Evolutionary conservation across 176 grass and related monocot genomes (phyloP).

Genomic region (Bonia amplexicaulis): DNA sequence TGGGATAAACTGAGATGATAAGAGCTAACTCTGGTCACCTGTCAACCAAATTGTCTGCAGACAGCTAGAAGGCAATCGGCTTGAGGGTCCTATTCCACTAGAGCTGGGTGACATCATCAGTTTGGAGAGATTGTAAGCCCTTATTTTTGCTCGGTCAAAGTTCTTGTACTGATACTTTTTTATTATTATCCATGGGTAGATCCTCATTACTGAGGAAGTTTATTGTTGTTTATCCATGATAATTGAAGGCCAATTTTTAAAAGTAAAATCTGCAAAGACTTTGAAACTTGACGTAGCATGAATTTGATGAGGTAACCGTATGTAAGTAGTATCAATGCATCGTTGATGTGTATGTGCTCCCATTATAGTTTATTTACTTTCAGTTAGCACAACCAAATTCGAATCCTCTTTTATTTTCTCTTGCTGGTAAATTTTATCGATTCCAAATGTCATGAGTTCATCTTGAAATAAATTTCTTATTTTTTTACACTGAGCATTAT

Average conservation of each 20-base stretch:
- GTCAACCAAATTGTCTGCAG: conserved; percentile 33
- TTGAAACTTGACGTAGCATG: background rate
- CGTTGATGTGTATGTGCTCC: background rate
- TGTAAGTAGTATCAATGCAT: background rate
- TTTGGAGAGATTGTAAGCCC: conserved; percentile 72
- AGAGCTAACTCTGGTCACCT: conserved; percentile 23
- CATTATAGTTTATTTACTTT: background rate
- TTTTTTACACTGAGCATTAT: background rate
- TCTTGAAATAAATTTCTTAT: conserved; percentile 2
- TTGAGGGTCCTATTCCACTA: conserved; percentile 67
- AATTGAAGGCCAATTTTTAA: background rate
- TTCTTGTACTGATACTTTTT: conserved; percentile 2
- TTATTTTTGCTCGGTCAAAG: conserved; percentile 15
- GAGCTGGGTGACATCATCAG: conserved; percentile 60
- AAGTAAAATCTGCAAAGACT: background rate
- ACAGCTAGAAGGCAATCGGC: conserved; percentile 59
- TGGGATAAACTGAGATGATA: conserved; percentile 18
- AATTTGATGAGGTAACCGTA: background rate
- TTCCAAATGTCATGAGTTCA: background rate
- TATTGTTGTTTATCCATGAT: conserved; percentile 11
- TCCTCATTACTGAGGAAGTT: conserved; percentile 12
- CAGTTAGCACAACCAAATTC: background rate
- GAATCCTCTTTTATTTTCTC: background rate
- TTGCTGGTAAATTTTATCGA: background rate
- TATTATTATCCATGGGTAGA: conserved; percentile 15